Evolutionary conservation across 352 stramenopile genomes (phyloP).

Genomic region (Thalassiosira exigua): DNA sequence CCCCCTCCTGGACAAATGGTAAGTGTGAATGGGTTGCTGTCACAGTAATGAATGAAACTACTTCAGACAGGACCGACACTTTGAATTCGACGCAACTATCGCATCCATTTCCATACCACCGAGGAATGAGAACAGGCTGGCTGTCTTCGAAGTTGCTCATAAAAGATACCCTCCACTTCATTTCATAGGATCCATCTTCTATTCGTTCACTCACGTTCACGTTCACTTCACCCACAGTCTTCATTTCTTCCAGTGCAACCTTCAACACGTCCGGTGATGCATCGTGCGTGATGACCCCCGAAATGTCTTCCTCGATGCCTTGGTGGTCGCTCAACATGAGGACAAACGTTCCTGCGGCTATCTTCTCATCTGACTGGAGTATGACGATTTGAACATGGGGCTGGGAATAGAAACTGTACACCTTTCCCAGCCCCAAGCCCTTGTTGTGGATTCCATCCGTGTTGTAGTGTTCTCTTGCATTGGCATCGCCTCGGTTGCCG

Average conservation of each 20-base stretch:
- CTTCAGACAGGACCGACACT: conserved; percentile 51
- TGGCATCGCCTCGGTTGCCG: conserved; percentile 64
- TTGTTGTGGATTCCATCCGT: conserved; percentile 73
- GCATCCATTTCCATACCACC: conserved; percentile 55
- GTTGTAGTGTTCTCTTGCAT: conserved; percentile 66
- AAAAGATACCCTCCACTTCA: conserved; percentile 71
- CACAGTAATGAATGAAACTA: conserved; percentile 45
- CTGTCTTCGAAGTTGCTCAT: conserved; percentile 61
- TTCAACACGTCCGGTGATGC: conserved; percentile 86
- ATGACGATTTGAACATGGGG: conserved; percentile 70
- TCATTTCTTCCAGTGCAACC: conserved; percentile 84
- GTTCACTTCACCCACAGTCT: conserved; percentile 87
- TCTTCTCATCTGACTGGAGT: conserved; percentile 65
- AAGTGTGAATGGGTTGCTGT: conserved; percentile 38
- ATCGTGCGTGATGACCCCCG: conserved; percentile 54
- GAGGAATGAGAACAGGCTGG: conserved; percentile 41
- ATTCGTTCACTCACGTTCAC: conserved; percentile 42
- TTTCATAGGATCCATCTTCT: conserved; percentile 43
- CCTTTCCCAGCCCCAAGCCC: conserved; percentile 73
- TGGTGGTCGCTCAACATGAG: conserved; percentile 83
- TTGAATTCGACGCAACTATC: conserved; percentile 56
- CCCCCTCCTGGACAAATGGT: conserved; percentile 42
- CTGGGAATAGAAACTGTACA: conserved; percentile 78
- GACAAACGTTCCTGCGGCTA: conserved; percentile 84
- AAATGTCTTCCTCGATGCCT: conserved; percentile 81